phyloP scores from a whole-genome alignment of 441 rosid genomes.

The Pelargonium citronellum region DNA sequence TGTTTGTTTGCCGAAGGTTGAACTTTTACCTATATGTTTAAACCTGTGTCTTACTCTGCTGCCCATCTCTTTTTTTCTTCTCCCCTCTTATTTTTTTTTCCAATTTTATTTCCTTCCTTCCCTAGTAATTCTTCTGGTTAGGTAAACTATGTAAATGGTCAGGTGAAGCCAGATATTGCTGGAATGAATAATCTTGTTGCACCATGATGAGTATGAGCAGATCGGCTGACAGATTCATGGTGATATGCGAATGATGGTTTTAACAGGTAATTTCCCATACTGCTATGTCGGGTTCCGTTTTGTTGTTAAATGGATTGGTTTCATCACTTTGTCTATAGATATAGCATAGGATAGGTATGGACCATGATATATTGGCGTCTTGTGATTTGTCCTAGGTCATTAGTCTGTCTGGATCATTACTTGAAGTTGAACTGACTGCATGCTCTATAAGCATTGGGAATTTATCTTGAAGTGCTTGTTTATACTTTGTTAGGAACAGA shows the following conservation, averaged over 20 bases:
- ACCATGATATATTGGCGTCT: too few relatives aligned
- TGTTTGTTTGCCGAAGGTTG: slow-evolving; percentile 13
- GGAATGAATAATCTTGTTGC: slow-evolving; percentile 38
- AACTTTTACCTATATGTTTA: slow-evolving; percentile 14
- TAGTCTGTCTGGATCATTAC: too few relatives aligned
- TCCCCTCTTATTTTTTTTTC: slow-evolving; percentile 4
- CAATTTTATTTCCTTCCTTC: slow-evolving; percentile 20
- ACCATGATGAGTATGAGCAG: slow-evolving; percentile 29
- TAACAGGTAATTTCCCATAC: slow-evolving; percentile 43
- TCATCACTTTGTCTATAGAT: not conserved
- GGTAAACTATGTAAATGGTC: slow-evolving; percentile 45
- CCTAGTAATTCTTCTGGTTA: slow-evolving; percentile 37
- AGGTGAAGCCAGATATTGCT: slow-evolving; percentile 40
- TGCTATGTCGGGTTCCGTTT: not conserved
- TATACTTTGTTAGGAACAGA: not conserved
- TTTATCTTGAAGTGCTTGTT: not conserved
- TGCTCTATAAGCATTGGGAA: not conserved
- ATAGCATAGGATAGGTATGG: too few relatives aligned
- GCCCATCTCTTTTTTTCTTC: slow-evolving; percentile 12
- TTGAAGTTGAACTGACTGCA: not conserved
- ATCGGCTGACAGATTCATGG: slow-evolving; percentile 30
- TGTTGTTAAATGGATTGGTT: not conserved
- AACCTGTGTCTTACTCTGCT: slow-evolving; percentile 35
- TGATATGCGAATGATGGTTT: slow-evolving; percentile 26
- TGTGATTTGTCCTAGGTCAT: too few relatives aligned